Percentiles rank a stretch among this genome's conserved stretches.
These are phyloP conservation scores for Russula sp. DNA, from an alignment of 768 basidiomycete genomes.

Conservation along the genomic window DNA sequence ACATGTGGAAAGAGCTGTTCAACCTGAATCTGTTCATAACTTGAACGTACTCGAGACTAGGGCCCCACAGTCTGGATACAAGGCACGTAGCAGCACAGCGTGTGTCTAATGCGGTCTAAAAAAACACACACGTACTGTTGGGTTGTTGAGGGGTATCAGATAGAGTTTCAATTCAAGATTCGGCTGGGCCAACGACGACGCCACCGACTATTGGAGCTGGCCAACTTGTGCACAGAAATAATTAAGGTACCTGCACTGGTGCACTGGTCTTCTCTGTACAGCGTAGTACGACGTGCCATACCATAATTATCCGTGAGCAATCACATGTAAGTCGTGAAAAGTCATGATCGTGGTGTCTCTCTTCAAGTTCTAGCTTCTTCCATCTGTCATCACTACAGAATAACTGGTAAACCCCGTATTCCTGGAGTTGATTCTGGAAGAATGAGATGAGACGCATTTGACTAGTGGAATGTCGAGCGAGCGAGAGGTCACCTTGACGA, in stretches of 20 bases:
- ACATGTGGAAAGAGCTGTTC: neutral
- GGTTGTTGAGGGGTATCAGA: neutral
- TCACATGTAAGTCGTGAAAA: neutral
- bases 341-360: neutral
- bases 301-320: neutral
- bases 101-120: neutral
- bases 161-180: neutral
- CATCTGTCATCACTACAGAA: constrained; percentile 4
- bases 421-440: constrained; percentile 21
- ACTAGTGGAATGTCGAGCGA: constrained; percentile 18
- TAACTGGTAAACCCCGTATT: constrained; percentile 22
- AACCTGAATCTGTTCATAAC: neutral
- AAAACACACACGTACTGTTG: neutral
- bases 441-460: constrained; percentile 27
- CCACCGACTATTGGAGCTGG: neutral
- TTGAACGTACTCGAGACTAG: neutral
- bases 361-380: neutral
- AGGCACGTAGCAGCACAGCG: neutral
- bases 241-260: neutral
- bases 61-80: neutral
- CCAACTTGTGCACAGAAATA: neutral
- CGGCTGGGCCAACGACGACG: neutral
- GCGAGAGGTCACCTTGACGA: constrained; percentile 21
- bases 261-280: neutral
- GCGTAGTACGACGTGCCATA: neutral